phyloP scores from a whole-genome alignment of 768 basidiomycete species.

The Tricholoma terreum region DNA sequence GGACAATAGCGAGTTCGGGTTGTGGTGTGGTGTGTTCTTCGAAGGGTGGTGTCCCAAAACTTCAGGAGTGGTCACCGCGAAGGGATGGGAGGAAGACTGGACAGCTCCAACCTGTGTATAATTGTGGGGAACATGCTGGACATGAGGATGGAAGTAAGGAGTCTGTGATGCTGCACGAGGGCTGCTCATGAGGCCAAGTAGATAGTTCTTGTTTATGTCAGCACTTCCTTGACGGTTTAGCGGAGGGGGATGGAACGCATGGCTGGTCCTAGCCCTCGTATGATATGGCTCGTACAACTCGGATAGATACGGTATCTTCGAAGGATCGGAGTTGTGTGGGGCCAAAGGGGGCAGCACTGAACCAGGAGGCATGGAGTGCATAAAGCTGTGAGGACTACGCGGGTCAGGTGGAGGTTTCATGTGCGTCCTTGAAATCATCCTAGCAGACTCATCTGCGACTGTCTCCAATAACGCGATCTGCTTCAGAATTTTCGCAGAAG shows the following conservation, averaged over 20 bases:
- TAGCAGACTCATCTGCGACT: constrained; percentile 71
- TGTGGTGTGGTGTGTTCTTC: background rate
- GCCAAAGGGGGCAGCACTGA: background rate
- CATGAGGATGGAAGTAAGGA: background rate
- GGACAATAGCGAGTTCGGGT: constrained; percentile 3
- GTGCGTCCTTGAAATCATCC: constrained; percentile 42
- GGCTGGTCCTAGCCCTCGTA: constrained; percentile 47
- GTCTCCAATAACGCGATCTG: constrained; percentile 70
- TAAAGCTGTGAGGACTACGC: constrained; percentile 7
- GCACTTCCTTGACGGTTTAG: constrained; percentile 35
- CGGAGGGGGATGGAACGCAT: constrained; percentile 36
- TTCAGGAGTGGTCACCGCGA: background rate
- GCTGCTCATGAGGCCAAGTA: constrained; percentile 43
- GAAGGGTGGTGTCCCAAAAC: background rate
- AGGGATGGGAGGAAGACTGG: background rate
- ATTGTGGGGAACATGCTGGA: background rate
- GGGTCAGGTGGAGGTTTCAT: constrained; percentile 7
- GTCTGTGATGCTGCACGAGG: constrained; percentile 15
- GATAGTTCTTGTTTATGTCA: constrained; percentile 52
- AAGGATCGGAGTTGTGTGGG: background rate
- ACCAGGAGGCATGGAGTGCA: constrained; percentile 2
- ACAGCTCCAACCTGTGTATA: background rate
- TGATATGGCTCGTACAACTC: constrained; percentile 32
- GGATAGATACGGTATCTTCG: background rate
- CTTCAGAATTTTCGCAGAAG: constrained; percentile 61